Evolutionary conservation across 495 filamentous ascomycete genomes (phyloP).

Genomic region (Xylaria cubensis): DNA sequence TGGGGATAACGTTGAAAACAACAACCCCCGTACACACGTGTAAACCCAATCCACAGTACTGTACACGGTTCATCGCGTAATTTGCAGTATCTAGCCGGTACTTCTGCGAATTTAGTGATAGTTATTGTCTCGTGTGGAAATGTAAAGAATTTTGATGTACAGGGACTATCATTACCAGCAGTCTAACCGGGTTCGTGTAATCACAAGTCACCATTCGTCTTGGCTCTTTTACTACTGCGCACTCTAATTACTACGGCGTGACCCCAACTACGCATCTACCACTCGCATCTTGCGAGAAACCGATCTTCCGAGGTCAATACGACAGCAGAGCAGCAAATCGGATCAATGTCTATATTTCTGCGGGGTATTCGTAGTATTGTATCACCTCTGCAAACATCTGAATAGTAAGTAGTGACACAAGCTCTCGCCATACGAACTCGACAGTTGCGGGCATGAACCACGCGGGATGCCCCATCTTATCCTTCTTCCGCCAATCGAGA

Average conservation of each 20-base stretch:
- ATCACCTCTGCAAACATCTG: neutral
- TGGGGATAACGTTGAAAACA: neutral
- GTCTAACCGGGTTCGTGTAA: neutral
- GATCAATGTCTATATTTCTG: neutral
- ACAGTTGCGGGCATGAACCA: conserved; percentile 5
- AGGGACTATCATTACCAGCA: neutral
- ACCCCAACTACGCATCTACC: neutral
- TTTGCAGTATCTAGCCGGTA: neutral
- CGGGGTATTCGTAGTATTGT: neutral
- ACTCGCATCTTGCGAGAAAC: neutral
- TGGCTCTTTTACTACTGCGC: neutral
- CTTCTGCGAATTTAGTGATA: neutral
- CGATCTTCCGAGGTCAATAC: neutral
- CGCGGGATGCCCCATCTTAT: neutral
- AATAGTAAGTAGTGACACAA: conserved; percentile 11
- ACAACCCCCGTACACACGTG: neutral
- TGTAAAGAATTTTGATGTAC: neutral
- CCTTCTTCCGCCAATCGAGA: neutral
- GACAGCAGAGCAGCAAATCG: neutral
- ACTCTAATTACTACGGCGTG: neutral
- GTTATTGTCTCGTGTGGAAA: neutral
- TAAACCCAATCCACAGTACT: neutral
- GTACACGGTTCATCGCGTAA: neutral
- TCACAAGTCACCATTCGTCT: neutral
- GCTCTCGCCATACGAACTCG: neutral